A percentile compares a stretch with the other conserved stretches of the same genome.
These are phyloP conservation scores for Yamadazyma triangularis DNA, from an alignment of 1,139 yeast genomes.

Conservation along the genomic window DNA sequence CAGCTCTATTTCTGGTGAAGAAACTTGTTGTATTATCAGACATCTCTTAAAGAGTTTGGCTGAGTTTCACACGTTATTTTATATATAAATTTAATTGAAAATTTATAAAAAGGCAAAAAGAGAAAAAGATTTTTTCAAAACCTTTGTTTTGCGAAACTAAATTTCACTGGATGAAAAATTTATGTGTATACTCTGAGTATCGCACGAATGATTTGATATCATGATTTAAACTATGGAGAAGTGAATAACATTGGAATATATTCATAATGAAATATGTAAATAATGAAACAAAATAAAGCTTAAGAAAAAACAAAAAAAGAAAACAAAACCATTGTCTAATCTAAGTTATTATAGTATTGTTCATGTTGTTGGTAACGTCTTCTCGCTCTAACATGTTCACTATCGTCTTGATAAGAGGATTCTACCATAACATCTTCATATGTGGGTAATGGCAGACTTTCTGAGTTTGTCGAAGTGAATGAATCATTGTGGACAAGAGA, in stretches of 20 bases:
- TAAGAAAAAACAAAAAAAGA: no score
- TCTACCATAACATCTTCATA: slow-evolving; percentile 23
- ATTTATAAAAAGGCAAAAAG: not conserved
- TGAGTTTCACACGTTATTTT: no score
- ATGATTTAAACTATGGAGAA: no score
- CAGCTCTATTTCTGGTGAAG: slow-evolving; percentile 54
- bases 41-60: slow-evolving; percentile 1
- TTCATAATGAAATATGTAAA: no score
- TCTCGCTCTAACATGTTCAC: slow-evolving; percentile 27
- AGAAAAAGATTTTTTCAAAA: slow-evolving; percentile 2
- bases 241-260: no score
- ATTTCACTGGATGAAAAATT: no score
- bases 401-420: slow-evolving; percentile 20
- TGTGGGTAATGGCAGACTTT: slow-evolving; percentile 26
- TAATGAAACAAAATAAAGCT: no score
- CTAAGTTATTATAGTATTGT: slow-evolving; percentile 26
- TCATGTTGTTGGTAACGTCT: slow-evolving; percentile 36
- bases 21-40: slow-evolving; percentile 23
- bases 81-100: not conserved
- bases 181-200: no score
- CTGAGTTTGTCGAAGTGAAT: slow-evolving; percentile 12
- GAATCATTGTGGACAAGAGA: slow-evolving; percentile 1
- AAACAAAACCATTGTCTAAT: no score
- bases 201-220: no score
- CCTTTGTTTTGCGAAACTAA: no score